Conservation (phyloP, 441 rosid species). For the Brassica hybrid region DNA sequence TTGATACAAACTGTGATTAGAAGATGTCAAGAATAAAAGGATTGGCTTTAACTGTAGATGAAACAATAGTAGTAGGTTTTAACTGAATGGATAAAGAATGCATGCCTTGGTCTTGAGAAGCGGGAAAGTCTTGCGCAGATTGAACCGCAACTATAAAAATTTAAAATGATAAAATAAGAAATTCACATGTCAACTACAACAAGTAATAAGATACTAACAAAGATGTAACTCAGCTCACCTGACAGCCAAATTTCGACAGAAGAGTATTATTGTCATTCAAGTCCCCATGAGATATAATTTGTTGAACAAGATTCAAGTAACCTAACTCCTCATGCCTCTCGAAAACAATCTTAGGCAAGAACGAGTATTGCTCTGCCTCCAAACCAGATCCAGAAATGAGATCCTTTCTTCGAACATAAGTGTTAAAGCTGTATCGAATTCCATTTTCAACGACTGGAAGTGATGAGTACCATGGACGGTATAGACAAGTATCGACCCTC, state of each 20-base stretch:
- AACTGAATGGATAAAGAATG: neutral
- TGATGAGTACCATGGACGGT: conserved; percentile 87
- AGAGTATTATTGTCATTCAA: conserved; percentile 63
- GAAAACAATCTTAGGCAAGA: conserved; percentile 78
- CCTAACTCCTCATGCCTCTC: conserved; percentile 81
- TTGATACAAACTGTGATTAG: neutral
- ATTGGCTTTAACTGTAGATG: neutral
- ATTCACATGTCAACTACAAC: neutral
- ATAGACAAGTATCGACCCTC: conserved; percentile 59
- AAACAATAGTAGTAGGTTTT: neutral
- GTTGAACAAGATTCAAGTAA: conserved; percentile 72
- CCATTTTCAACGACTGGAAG: conserved; percentile 71
- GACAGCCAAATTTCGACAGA: conserved; percentile 88
- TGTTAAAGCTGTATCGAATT: conserved; percentile 63
- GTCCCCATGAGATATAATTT: conserved; percentile 71
- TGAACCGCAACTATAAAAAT: conserved; percentile 71
- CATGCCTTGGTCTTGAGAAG: conserved; percentile 39
- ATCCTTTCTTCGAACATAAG: conserved; percentile 72
- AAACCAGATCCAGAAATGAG: conserved; percentile 38
- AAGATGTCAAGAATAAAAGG: neutral
- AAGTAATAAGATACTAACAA: neutral
- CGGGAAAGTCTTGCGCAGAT: conserved; percentile 86
- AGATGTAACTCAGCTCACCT: conserved; percentile 47
- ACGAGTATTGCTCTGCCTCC: conserved; percentile 40
- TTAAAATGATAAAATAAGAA: conserved; percentile 6